phyloP scores from a whole-genome alignment of 2,329 filamentous ascomycete genomes.

The Periconia macrospinosa region DNA sequence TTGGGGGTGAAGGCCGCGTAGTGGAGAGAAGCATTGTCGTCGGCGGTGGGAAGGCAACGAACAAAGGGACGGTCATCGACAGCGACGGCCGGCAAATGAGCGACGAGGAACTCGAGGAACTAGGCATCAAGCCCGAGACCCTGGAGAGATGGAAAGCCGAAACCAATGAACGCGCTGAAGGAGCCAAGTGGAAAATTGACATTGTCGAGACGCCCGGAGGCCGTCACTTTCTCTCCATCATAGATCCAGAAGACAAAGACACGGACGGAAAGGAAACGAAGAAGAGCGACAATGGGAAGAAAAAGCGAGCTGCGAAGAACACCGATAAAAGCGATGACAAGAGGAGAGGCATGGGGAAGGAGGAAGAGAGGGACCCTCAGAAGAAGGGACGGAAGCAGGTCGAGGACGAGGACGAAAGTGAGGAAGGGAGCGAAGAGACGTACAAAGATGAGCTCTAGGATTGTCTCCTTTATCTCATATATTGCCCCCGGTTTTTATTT shows the following conservation, averaged over 20 bases:
- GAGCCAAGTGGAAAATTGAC: slow-evolving; percentile 75
- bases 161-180: slow-evolving; percentile 71
- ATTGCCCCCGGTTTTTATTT: no score
- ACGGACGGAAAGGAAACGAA: slow-evolving; percentile 39
- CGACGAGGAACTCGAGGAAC: slow-evolving; percentile 67
- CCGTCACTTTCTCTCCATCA: slow-evolving; percentile 63
- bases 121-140: slow-evolving; percentile 67
- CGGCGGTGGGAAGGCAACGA: slow-evolving; percentile 56
- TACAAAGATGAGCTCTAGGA: slow-evolving; percentile 45
- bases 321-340: slow-evolving; percentile 39
- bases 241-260: slow-evolving; percentile 60
- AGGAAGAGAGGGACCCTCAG: slow-evolving; percentile 16
- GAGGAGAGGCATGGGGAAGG: slow-evolving; percentile 40
- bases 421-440: slow-evolving; percentile 45
- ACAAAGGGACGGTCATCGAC: slow-evolving; percentile 55
- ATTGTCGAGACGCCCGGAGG: slow-evolving; percentile 70
- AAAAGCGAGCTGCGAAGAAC: slow-evolving; percentile 45
- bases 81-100: slow-evolving; percentile 66
- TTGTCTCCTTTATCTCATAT: neutral
- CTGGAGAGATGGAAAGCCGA: slow-evolving; percentile 69
- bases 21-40: slow-evolving; percentile 58
- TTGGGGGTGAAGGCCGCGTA: slow-evolving; percentile 58
- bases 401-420: slow-evolving; percentile 20
- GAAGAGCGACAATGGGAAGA: slow-evolving; percentile 18
- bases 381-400: slow-evolving; percentile 9